These are phyloP conservation scores for Aspergillus haitiensis DNA, from an alignment of 495 filamentous ascomycete genomes.

Conservation along the genomic window DNA sequence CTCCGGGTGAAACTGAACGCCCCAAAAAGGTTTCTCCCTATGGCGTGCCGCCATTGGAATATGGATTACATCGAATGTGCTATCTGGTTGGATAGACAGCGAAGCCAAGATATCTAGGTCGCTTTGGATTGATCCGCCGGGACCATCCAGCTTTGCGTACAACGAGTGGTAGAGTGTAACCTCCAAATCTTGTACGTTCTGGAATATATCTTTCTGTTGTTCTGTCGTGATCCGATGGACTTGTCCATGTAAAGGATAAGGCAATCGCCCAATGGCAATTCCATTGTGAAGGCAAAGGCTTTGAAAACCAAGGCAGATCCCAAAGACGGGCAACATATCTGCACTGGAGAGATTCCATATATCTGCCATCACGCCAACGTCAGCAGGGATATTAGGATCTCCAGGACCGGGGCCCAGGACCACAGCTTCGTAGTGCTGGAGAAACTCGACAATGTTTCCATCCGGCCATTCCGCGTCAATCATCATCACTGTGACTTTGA, in stretches of 20 bases:
- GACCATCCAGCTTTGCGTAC: conserved; percentile 54
- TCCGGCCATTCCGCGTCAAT: conserved; percentile 61
- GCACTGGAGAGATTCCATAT: conserved; percentile 67
- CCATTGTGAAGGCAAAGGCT: conserved; percentile 71
- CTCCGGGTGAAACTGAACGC: conserved; percentile 92
- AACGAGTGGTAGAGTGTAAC: conserved; percentile 90
- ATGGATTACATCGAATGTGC: conserved; percentile 17
- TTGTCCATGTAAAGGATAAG: conserved; percentile 77
- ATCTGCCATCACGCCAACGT: conserved; percentile 76
- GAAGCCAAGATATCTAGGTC: conserved; percentile 42
- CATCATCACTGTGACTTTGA: conserved; percentile 66
- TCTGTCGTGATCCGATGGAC: conserved; percentile 61
- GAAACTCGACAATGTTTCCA: conserved; percentile 45
- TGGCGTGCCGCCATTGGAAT: conserved; percentile 82
- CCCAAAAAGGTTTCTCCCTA: conserved; percentile 75
- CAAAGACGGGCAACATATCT: conserved; percentile 70
- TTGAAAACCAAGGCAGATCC: conserved; percentile 93
- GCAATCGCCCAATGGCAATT: conserved; percentile 59
- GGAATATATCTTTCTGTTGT: conserved; percentile 50
- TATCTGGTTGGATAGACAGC: conserved; percentile 30
- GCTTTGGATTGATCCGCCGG: conserved; percentile 3
- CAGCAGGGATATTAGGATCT: conserved; percentile 54
- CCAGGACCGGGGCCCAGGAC: conserved; percentile 83
- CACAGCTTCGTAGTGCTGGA: conserved; percentile 68
- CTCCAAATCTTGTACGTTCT: conserved; percentile 54